Percentiles rank a stretch among this genome's conserved stretches.
Evolutionary conservation across 306 rosid genomes (phyloP).

Genomic region (Ormosia emarginata): DNA sequence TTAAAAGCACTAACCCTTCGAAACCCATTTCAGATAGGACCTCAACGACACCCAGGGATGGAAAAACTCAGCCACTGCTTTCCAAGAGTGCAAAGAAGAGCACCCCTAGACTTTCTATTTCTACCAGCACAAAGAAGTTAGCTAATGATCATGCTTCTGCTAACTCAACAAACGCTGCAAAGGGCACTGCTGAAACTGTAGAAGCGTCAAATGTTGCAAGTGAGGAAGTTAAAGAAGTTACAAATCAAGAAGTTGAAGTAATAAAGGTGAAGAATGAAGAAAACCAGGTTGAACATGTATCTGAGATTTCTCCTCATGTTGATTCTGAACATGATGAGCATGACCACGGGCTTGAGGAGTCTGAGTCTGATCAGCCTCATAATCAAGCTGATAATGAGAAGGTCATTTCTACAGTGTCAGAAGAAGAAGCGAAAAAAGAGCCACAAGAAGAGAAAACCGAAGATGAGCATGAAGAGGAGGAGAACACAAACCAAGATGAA

Average conservation of each 20-base stretch:
- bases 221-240: constrained; percentile 9
- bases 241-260: constrained; percentile 5
- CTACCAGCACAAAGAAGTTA: background rate
- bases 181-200: background rate
- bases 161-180: background rate
- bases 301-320: background rate
- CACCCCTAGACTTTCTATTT: background rate
- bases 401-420: constrained; percentile 16
- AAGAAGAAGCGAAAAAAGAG: background rate
- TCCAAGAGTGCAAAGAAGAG: constrained; percentile 23
- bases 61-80: background rate
- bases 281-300: background rate
- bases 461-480: constrained; percentile 8
- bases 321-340: background rate
- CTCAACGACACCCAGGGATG: background rate
- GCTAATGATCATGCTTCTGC: background rate
- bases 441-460: background rate
- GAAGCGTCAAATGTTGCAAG: background rate
- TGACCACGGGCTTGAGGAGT: constrained; percentile 4
- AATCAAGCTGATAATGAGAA: constrained; percentile 9
- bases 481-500: background rate
- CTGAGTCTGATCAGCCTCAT: background rate
- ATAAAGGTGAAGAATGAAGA: background rate
- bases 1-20: background rate
- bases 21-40: constrained; percentile 19